Evolutionary conservation across 352 stramenopile genomes (phyloP), one percentile per base, ranked within the genome.

Genomic region (Blastocystis sp.): DNA sequence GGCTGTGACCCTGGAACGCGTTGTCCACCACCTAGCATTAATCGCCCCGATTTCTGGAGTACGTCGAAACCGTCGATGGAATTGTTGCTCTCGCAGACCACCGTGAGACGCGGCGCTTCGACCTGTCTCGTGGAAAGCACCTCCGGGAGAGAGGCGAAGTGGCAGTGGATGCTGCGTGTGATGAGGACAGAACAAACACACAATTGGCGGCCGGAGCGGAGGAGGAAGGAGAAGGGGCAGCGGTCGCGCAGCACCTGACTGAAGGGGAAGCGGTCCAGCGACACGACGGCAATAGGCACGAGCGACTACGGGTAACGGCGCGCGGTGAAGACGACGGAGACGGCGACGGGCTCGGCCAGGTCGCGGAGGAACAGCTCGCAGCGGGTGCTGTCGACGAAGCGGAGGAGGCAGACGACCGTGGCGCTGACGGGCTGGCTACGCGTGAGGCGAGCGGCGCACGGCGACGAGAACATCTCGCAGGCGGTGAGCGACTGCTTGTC

Each of bases 151-250:
- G 6, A 57, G 6, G 48, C 48, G 48, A 57, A 57, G 48, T 57
- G 14, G 48, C 48, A 57, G 48, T 57, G 48, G 0, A 57, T 57
- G 6, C 48, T 57, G 14, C 48, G 48, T 57, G 48, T 57, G 48
- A 57, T 17, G 48, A 64, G 42, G 52, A 63, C 0, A 28, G 52
- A 24, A 17, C 0, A 66, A 48, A 66, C 14, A 61, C 14, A 64
- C 64, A 74, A 28, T 48, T 9, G 3, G 40, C 10, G 19, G 11
- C 21, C 34, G 7, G n/a, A 17, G 28, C 14, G 3, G 21, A 74
- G 34, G 34, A 74, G 4, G 64, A 74, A 74, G 34, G 64, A 74
- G 64, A 52, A 81, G 24, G 57, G 71, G 52, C 65, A 52, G 42
- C 48, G 11, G 19, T 81, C 71, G 19, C 6, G 71, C n/a, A 65